Conservation (phyloP, 2,329 filamentous ascomycete species). For the Ascochyta fabae region DNA sequence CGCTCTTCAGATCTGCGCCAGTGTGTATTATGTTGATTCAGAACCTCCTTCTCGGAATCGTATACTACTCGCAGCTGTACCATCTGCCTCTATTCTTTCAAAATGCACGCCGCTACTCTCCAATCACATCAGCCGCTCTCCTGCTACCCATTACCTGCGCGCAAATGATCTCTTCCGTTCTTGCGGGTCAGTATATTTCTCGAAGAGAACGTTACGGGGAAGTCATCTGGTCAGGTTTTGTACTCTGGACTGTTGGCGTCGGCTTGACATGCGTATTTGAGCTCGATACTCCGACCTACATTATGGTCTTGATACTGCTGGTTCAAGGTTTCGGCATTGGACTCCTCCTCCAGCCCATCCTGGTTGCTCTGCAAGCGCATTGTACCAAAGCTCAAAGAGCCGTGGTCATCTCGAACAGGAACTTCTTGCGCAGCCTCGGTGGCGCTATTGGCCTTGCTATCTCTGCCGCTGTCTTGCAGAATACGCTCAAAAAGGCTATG, state of each 20-base stretch:
- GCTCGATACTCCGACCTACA: conserved; percentile 37
- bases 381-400: conserved; percentile 62
- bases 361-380: conserved; percentile 63
- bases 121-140: conserved; percentile 59
- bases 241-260: conserved; percentile 55
- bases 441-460: conserved; percentile 65
- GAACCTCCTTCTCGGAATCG: conserved; percentile 65
- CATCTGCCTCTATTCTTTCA: conserved; percentile 69
- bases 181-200: conserved; percentile 65
- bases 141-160: conserved; percentile 50
- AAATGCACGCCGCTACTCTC: conserved; percentile 58
- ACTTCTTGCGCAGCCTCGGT: conserved; percentile 67
- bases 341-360: conserved; percentile 58
- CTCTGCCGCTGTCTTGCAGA: conserved; percentile 27
- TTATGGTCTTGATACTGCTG: conserved; percentile 61
- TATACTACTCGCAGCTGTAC: conserved; percentile 66
- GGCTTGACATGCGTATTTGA: conserved; percentile 60
- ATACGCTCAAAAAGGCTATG: conserved; percentile 23
- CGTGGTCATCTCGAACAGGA: conserved; percentile 67
- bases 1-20: conserved; percentile 62
- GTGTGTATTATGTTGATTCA: conserved; percentile 64
- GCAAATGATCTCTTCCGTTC: conserved; percentile 50
- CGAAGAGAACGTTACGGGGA: conserved; percentile 60
- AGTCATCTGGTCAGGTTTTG: conserved; percentile 53
- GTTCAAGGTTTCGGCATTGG: conserved; percentile 57